phyloP scores from a whole-genome alignment of 2,329 filamentous ascomycete species.

The Cytospora leucostoma region DNA sequence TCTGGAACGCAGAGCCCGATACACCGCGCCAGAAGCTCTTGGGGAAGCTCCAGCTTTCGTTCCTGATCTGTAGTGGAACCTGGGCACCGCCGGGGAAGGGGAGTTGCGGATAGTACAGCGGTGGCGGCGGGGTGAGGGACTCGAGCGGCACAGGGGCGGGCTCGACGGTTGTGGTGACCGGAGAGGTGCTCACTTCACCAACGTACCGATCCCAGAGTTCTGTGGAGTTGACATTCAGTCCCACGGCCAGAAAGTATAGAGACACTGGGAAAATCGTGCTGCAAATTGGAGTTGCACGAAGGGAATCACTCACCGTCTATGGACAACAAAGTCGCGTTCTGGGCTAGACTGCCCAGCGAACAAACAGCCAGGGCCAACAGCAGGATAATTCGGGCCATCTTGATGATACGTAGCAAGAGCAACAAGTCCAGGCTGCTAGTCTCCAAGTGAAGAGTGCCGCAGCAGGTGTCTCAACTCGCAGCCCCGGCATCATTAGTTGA shows the following conservation, averaged over 20 bases:
- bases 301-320: conserved; percentile 12
- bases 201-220: conserved; percentile 15
- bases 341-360: background rate
- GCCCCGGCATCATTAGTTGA: background rate
- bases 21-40: conserved; percentile 12
- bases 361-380: background rate
- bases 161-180: conserved; percentile 2
- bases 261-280: background rate
- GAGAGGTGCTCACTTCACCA: conserved; percentile 6
- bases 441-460: background rate
- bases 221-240: background rate
- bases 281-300: background rate
- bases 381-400: background rate
- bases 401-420: background rate
- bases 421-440: background rate
- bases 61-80: conserved; percentile 1
- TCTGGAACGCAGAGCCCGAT: conserved; percentile 7
- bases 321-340: conserved; percentile 1
- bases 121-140: conserved; percentile 12
- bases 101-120: conserved; percentile 8
- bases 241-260: background rate
- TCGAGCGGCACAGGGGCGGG: conserved; percentile 6
- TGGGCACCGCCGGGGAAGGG: conserved; percentile 7
- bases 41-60: conserved; percentile 16
- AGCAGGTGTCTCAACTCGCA: background rate